Evolutionary conservation across 2,329 filamentous ascomycete genomes (phyloP).

Genomic region (Claviceps africana): DNA sequence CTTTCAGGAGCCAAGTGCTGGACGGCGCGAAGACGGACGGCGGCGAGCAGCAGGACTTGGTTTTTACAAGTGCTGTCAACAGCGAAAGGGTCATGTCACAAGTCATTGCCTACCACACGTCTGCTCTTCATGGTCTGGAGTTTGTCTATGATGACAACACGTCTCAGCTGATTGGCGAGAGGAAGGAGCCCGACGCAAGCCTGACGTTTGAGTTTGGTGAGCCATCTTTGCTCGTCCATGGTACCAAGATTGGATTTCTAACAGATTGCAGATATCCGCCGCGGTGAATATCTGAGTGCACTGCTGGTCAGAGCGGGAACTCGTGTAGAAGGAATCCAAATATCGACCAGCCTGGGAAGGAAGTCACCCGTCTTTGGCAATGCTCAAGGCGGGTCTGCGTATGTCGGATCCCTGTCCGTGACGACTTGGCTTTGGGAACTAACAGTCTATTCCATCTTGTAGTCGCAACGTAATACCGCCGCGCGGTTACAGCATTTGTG

Average conservation of each 20-base stretch:
- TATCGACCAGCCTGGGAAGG: constrained; percentile 78
- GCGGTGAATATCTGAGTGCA: constrained; percentile 75
- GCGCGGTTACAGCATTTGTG: constrained; percentile 75
- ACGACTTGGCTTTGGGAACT: not conserved
- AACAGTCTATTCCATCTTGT: not conserved
- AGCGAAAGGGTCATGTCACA: constrained; percentile 61
- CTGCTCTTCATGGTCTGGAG: constrained; percentile 71
- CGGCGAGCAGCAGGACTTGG: constrained; percentile 54
- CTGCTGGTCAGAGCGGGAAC: constrained; percentile 69
- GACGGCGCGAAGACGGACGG: constrained; percentile 60
- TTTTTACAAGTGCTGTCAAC: constrained; percentile 55
- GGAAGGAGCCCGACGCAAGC: constrained; percentile 53
- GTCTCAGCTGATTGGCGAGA: constrained; percentile 74
- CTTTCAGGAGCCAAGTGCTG: constrained; percentile 61
- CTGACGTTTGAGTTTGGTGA: constrained; percentile 66
- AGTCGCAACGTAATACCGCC: constrained; percentile 85
- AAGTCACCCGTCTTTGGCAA: constrained; percentile 80
- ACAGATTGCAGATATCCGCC: constrained; percentile 54
- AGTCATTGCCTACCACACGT: constrained; percentile 64
- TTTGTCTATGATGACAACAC: constrained; percentile 85
- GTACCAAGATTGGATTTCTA: not conserved
- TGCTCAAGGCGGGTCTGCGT: constrained; percentile 65
- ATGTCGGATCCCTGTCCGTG: constrained; percentile 27
- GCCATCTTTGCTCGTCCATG: constrained; percentile 12
- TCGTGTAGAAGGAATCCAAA: constrained; percentile 80